Evolutionary conservation across 1,284 basidiomycete genomes (phyloP), one percentile per base, ranked within the genome.

Genomic region (Ganoderma multipileum): DNA sequence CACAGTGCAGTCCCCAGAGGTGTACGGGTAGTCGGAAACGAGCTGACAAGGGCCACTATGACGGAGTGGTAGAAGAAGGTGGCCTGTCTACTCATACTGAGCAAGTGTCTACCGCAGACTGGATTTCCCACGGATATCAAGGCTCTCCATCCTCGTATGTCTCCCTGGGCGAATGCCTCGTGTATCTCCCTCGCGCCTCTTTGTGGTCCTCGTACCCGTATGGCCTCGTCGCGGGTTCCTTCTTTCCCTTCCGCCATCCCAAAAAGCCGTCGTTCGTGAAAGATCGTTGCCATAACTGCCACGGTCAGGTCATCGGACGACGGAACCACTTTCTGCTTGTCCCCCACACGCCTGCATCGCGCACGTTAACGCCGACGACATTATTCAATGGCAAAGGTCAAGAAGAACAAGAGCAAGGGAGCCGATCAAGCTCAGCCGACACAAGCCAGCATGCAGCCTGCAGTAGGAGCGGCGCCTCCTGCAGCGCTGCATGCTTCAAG

Each of bases 361-460:
- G 71, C 63, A 61, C 52, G 23, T 57, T 67, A 60, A 70, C 67
- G 71, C 62, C 55, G 63, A 57, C 36, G 9, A 28, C n/a, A 68
- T 60, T 62, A 68, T 65, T 47, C 63, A 68, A 72, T 72, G 71
- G 71, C 69, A 54, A 72, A 72, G 68, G 55, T 61, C 38, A 71
- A 71, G 68, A 72, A 72, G 55, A 62, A 47, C 42, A 72, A 72
- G 52, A 41, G 67, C 52, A 72, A 72, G 65, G 55, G 36, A 57
- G 26, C 69, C 68, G 71, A 70, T 42, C 68, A 68, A 23, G 39
- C 59, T 30, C 68, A 66, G 42, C 62, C 66, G 47, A 61, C 50
- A 54, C 67, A 55, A 50, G 41, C 67, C 30, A 50, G 39, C 28
- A 39, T 44, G 26, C 41, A 61, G 18, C 44, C 68, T 63, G 64